phyloP scores from a whole-genome alignment of 345 rosid species.

The Turnera subulata region DNA sequence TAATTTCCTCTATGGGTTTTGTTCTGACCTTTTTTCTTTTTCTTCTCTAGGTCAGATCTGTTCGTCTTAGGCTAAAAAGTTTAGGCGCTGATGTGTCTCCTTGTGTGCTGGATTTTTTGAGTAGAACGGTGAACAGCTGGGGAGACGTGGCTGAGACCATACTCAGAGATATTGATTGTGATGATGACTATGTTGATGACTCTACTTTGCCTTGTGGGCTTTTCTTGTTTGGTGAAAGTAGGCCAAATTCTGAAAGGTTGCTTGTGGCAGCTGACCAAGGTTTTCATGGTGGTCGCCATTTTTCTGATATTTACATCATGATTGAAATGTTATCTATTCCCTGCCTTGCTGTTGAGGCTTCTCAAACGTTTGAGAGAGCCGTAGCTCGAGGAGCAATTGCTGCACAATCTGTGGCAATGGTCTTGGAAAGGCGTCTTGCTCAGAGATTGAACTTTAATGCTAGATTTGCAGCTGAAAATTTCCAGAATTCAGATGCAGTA shows the following conservation, averaged over 20 bases:
- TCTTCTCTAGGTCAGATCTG: constrained; percentile 64
- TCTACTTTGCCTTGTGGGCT: constrained; percentile 42
- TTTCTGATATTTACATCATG: constrained; percentile 82
- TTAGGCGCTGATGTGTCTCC: constrained; percentile 81
- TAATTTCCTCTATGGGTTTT: constrained; percentile 2
- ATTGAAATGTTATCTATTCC: constrained; percentile 93
- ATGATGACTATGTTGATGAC: constrained; percentile 56
- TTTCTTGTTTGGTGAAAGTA: constrained; percentile 66
- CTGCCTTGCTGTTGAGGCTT: constrained; percentile 80
- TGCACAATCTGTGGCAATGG: constrained; percentile 75
- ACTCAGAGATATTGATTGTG: constrained; percentile 77
- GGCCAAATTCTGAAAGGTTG: constrained; percentile 46
- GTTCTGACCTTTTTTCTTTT: constrained; percentile 12
- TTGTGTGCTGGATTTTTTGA: constrained; percentile 73
- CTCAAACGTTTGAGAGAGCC: constrained; percentile 91
- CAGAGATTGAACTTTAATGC: constrained; percentile 50
- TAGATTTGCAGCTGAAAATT: constrained; percentile 44
- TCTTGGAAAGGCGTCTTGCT: constrained; percentile 73
- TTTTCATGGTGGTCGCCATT: constrained; percentile 40
- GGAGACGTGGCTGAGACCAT: constrained; percentile 78
- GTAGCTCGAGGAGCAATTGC: constrained; percentile 75
- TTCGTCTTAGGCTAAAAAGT: constrained; percentile 74
- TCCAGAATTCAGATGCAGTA: constrained; percentile 50
- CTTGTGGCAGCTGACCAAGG: constrained; percentile 52
- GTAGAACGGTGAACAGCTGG: constrained; percentile 87